phyloP scores from a whole-genome alignment of 495 filamentous ascomycete species.

The Trichoderma erinaceum region DNA sequence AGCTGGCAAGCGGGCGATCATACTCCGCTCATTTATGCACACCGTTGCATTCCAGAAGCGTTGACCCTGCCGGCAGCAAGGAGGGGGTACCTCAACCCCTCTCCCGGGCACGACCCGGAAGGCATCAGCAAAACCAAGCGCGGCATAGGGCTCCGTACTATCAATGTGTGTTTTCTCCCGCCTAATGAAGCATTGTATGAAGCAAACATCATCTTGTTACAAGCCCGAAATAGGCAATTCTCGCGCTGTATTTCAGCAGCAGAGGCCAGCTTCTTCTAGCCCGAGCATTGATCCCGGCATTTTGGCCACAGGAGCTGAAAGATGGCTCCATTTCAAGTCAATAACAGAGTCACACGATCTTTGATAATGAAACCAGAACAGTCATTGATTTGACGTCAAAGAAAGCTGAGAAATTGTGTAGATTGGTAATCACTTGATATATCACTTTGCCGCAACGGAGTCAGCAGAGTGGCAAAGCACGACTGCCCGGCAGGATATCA shows the following conservation, averaged over 20 bases:
- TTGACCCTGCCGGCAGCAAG: neutral
- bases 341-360: neutral
- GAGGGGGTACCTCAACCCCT: neutral
- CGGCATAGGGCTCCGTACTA: neutral
- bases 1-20: conserved; percentile 3
- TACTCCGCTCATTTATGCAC: neutral
- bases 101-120: neutral
- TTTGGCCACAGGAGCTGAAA: neutral
- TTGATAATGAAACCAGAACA: neutral
- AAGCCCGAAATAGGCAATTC: neutral
- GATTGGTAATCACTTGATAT: neutral
- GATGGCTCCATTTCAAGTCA: neutral
- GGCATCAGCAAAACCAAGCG: neutral
- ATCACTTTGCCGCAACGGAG: neutral
- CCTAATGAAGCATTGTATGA: neutral
- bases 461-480: too few species aligned
- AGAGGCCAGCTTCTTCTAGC: too few species aligned
- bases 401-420: neutral
- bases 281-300: neutral
- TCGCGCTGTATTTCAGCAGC: too few species aligned
- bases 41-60: neutral
- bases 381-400: neutral
- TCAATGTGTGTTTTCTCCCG: neutral
- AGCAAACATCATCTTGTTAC: too few species aligned
- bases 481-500: too few species aligned